Evolutionary conservation across 176 grass and related monocot species (phyloP), one percentile per base, ranked within the genome.

Genomic region (Carex myosuroides): DNA sequence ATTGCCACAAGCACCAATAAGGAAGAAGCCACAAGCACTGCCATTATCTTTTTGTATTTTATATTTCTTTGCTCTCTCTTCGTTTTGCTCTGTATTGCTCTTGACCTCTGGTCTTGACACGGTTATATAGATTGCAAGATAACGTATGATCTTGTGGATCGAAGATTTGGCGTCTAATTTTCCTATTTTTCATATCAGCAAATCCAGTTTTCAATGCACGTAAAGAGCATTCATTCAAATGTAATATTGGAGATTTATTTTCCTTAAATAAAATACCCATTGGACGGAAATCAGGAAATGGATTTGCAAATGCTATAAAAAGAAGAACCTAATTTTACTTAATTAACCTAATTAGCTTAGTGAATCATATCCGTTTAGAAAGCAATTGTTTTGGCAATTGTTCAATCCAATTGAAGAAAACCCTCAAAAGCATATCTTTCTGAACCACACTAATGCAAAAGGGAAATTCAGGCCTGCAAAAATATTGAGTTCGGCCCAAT

Each of bases 171-270:
- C 44, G 53, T 44, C 9, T 16, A 63, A 20, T 44, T 5, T 39
- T 20, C 18, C 3, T 62, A 62, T 61, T 63, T 61, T 81, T 81
- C 48, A 56, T 32, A 17, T 65, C n/a, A 67, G 39, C 41, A 83
- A 44, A 64, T 81, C 55, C 8, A 42, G 44, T 63, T 14, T 78
- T 81, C 5, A 81, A 41, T 81, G 57, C 54, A 35, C 57, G 53
- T n/a, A 81, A 63, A 21, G 57, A 62, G 59, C 18, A 81, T 44
- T 55, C 5, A 35, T 29, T 81, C 76, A 60, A 58, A 33, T 79
- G 32, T 44, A 71, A 71, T 50, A 22, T 79, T 79, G 56, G 54
- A 35, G 76, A 79, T 79, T 79, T 79, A 18, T 62, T 62, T 81
- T 17, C 24, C 30, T 80, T 80, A 60, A 59, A 37, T 18, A 80